These are phyloP conservation scores for Periconia sp. DNA, from an alignment of 2,329 filamentous ascomycete genomes.

Conservation along the genomic window DNA sequence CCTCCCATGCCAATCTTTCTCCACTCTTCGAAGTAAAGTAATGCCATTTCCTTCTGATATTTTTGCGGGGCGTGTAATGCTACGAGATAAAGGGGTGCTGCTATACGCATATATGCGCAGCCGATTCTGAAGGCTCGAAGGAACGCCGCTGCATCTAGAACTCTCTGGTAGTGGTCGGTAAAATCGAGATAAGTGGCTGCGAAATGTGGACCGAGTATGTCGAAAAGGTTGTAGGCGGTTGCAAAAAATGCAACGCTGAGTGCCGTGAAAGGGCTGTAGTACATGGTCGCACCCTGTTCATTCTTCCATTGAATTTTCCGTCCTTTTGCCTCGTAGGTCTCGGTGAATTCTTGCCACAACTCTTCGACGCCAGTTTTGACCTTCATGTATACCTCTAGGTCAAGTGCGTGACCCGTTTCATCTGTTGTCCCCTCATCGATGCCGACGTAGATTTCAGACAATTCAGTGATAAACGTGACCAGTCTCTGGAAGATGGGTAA, in stretches of 20 bases:
- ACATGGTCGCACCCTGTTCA: constrained; percentile 6
- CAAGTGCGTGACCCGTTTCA: constrained; percentile 5
- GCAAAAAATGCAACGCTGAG: constrained; percentile 26
- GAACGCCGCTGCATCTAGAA: constrained; percentile 24
- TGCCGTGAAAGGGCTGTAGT: constrained; percentile 27
- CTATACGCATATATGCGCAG: constrained; percentile 35
- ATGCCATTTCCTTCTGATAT: constrained; percentile 17
- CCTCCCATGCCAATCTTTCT: constrained; percentile 24
- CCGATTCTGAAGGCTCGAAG: constrained; percentile 22
- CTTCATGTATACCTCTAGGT: constrained; percentile 8
- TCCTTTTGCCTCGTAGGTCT: constrained; percentile 5
- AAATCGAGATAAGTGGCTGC: constrained; percentile 8
- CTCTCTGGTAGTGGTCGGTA: constrained; percentile 16
- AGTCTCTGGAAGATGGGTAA: constrained; percentile 29
- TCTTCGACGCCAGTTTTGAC: constrained; percentile 16
- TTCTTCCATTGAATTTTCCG: constrained; percentile 9
- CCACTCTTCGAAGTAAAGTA: constrained; percentile 24
- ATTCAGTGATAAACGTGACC: constrained; percentile 20
- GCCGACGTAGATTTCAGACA: constrained; percentile 19
- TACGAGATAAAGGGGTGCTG: constrained; percentile 30
- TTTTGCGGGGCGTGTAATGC: constrained; percentile 21
- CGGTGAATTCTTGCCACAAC: constrained; percentile 23
- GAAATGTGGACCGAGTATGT: constrained; percentile 12
- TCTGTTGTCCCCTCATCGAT: not conserved
- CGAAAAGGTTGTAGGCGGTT: constrained; percentile 20